Base-by-base conservation (phyloP, 495 filamentous ascomycete species). In the Penicillium macrosclerotiorum region DNA sequence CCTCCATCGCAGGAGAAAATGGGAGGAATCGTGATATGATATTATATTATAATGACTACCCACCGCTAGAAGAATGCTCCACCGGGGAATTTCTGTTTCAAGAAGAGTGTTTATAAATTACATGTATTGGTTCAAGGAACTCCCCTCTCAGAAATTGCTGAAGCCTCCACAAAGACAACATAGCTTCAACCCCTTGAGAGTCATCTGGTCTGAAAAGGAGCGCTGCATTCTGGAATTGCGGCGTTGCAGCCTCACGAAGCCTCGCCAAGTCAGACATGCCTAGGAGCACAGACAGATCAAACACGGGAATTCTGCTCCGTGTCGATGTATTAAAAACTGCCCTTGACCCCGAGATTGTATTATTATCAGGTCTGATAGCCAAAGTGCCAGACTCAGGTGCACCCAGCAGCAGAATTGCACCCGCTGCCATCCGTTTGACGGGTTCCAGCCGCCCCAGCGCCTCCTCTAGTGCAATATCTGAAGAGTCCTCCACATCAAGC, bases 151-250 rank as follows among this genome's bases (percentile, higher is more conserved):
- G 23, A 49, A 78, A 88, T 0, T 77, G 81, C 51, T 88, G 78
- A 12, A 90, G 55, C 53, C 80, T 84, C 86, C 86, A 89, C 31
- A 92, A 52, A 31, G 69, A 57, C 50, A 79, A 36, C 61, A 89
- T 73, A 31, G 81, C 48, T 6, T 74, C 54, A 6, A 77, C 41
- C 1, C 76, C 82, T 7, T 48, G 30, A 14, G 41, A 33, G 5
- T 63, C 62, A 16, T 60, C 51, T 2, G 72, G 65, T 31, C 62
- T 66, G 47, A 69, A 70, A 32, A 67, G 75, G 36, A 64, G 46
- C 16, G 55, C 71, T 13, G 17, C 34, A 18, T 38, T 47, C 17
- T 59, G 52, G 31, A 65, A 67, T 12, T 57, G 58, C 0, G 47
- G 44, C 23, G 61, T 32, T 18, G 32, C 36, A 17, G 30, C 39